A percentile compares a stretch with the other conserved stretches of the same genome.
Conservation (phyloP, 768 basidiomycete genomes). For the Xerocomus brunneocitrinus region DNA sequence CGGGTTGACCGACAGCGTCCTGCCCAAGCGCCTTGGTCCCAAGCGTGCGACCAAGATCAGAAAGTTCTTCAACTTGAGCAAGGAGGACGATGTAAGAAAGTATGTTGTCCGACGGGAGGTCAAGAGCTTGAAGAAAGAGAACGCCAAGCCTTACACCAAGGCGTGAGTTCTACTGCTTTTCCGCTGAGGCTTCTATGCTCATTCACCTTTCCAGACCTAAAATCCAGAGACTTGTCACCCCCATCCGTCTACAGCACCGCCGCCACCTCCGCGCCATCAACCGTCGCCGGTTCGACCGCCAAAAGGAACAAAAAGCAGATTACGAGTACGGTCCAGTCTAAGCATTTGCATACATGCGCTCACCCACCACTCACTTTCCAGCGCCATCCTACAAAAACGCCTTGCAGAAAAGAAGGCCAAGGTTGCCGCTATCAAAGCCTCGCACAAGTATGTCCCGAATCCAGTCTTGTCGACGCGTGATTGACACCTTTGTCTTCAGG, state of each 20-base stretch:
- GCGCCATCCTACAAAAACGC: slow-evolving; percentile 79
- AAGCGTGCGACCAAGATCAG: slow-evolving; percentile 98
- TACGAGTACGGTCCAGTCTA: slow-evolving; percentile 60
- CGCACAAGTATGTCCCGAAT: slow-evolving; percentile 55
- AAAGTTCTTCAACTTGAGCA: slow-evolving; percentile 94
- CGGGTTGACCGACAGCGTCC: slow-evolving; percentile 85
- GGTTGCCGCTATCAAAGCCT: slow-evolving; percentile 81
- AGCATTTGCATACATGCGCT: not conserved
- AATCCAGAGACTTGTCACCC: slow-evolving; percentile 96
- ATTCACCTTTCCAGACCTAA: slow-evolving; percentile 59
- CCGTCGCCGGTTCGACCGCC: slow-evolving; percentile 80
- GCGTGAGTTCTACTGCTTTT: slow-evolving; percentile 54
- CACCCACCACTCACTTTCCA: slow-evolving; percentile 19
- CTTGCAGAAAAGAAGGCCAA: slow-evolving; percentile 91
- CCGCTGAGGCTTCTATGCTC: not conserved
- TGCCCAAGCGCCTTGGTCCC: slow-evolving; percentile 94
- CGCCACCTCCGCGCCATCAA: slow-evolving; percentile 88
- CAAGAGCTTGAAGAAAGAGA: slow-evolving; percentile 79
- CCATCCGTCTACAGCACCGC: slow-evolving; percentile 92
- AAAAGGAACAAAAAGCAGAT: slow-evolving; percentile 94
- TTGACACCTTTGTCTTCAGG: slow-evolving; percentile 5
- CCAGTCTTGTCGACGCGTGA: too few species aligned
- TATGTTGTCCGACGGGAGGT: slow-evolving; percentile 95
- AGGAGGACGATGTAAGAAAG: slow-evolving; percentile 98
- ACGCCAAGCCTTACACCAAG: slow-evolving; percentile 94